Conservation (phyloP, 805 yeast species). For the Kockiozyma suomiensis region DNA sequence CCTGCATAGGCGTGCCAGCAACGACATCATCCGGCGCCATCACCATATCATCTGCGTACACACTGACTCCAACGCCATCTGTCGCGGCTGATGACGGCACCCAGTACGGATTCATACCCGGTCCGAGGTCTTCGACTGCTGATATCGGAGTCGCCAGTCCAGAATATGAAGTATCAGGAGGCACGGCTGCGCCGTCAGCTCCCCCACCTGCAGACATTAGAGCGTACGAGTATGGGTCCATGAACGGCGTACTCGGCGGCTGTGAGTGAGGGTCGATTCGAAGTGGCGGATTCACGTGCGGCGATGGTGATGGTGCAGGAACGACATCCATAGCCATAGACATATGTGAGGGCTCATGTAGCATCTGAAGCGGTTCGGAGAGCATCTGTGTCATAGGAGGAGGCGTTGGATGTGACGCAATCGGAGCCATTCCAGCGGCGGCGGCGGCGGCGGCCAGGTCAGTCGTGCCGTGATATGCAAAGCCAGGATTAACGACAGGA, state of each 20-base stretch:
- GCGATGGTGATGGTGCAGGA: not conserved
- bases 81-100: not conserved
- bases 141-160: not conserved
- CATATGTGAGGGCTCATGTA: not conserved
- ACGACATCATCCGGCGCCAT: not conserved
- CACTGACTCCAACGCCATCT: not conserved
- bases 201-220: not conserved
- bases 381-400: not conserved
- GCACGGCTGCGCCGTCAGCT: not conserved
- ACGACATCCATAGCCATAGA: not conserved
- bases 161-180: not conserved
- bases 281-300: not conserved
- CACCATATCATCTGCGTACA: not conserved
- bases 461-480: not conserved
- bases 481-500: conserved; percentile 11
- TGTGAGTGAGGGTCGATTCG: not conserved
- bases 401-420: not conserved
- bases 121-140: not conserved
- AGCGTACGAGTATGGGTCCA: conserved; percentile 8
- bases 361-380: not conserved
- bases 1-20: not conserved
- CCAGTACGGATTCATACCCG: not conserved
- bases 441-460: conserved; percentile 7
- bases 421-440: conserved; percentile 3
- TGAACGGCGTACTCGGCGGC: not conserved